A percentile compares a stretch with the other conserved stretches of the same genome.
Evolutionary conservation across 139 green algal species (phyloP).

Genomic region (Ettlia oleoabundans): DNA sequence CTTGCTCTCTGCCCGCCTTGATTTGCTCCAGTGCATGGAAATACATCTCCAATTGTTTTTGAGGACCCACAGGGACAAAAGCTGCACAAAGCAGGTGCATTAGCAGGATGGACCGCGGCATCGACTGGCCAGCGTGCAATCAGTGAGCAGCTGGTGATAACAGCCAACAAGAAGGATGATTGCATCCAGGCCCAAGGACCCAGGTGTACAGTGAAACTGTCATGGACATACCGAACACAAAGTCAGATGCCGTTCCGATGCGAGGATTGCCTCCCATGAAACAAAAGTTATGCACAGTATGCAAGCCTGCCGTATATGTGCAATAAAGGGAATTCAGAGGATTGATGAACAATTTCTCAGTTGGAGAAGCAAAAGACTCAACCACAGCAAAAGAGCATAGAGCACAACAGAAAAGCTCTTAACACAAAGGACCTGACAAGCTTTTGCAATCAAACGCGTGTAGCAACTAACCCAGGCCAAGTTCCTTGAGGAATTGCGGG

Average conservation of each 20-base stretch:
- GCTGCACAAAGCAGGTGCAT: too few species aligned
- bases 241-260: constrained; percentile 38
- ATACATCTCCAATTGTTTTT: neutral
- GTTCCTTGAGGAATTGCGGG: neutral
- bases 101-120: too few species aligned
- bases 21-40: neutral
- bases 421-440: too few species aligned
- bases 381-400: too few species aligned
- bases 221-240: constrained; percentile 39
- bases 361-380: too few species aligned
- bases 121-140: neutral
- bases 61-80: neutral
- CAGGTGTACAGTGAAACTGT: too few species aligned
- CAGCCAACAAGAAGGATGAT: neutral
- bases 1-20: neutral
- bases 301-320: neutral
- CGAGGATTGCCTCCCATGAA: constrained; percentile 34
- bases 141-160: neutral
- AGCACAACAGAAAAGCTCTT: neutral
- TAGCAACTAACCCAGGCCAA: neutral
- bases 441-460: too few species aligned
- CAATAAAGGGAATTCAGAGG: neutral
- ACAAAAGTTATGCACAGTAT: constrained; percentile 44
- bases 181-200: too few species aligned
- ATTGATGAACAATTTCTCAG: neutral